Percentiles rank a stretch among this genome's conserved stretches.
Conservation (phyloP, 148 eudicot genomes). For the Pouteria glomerata region DNA sequence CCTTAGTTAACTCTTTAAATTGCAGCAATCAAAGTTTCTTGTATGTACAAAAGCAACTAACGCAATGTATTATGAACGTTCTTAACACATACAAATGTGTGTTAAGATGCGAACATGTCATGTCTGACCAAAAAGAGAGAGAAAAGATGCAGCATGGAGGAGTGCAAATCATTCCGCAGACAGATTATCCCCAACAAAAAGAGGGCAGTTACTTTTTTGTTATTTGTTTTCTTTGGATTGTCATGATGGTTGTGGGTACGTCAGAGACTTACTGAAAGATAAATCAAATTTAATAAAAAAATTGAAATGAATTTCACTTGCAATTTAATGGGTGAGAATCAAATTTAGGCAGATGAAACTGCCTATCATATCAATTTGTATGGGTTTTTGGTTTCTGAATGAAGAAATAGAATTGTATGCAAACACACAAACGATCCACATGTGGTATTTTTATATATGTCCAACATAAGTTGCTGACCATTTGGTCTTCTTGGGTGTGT, state of each 20-base stretch:
- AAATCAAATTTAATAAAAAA: no score
- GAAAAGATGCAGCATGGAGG: background rate
- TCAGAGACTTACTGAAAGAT: no score
- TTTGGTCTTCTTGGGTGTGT: slow-evolving; percentile 5
- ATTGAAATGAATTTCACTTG: no score
- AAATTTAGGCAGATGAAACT: background rate
- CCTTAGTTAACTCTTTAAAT: no score
- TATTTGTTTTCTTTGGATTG: background rate
- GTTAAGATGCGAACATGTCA: background rate
- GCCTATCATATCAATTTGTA: background rate
- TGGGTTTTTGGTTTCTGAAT: background rate
- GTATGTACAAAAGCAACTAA: no score
- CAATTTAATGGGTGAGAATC: background rate
- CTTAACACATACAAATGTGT: no score
- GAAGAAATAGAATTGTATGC: background rate
- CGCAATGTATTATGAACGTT: no score
- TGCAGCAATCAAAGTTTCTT: no score
- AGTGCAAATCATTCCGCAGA: no score
- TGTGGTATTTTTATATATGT: background rate
- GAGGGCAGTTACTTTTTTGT: background rate
- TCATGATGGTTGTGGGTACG: no score
- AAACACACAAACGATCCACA: background rate
- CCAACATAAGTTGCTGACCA: background rate
- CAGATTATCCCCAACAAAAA: background rate
- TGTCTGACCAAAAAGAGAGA: background rate